Evolutionary conservation across 129 eudicot species (phyloP).

Genomic region (Erigeron canadensis): DNA sequence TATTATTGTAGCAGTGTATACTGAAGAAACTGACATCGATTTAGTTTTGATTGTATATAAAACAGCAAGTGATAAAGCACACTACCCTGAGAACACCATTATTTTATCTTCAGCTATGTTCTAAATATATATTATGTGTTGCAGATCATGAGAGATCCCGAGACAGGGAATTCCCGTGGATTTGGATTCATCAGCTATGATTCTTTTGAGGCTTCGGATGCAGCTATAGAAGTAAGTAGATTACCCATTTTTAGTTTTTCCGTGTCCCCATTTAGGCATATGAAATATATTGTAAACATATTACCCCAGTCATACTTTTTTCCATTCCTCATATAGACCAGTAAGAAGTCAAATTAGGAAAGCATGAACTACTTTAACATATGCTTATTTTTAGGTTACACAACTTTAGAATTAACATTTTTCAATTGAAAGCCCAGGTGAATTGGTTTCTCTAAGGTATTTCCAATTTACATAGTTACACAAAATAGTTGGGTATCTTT

Average conservation of each 20-base stretch:
- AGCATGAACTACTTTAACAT: background rate
- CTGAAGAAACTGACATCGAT: background rate
- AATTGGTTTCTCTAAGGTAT: too few relatives aligned
- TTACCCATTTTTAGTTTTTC: background rate
- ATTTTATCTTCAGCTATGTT: background rate
- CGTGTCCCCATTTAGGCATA: background rate
- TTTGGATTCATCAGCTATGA: slow-evolving; percentile 98
- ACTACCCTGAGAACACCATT: background rate
- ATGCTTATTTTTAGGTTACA: background rate
- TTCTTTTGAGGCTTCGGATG: slow-evolving; percentile 99
- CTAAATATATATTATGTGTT: background rate
- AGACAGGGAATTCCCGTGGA: slow-evolving; percentile 97
- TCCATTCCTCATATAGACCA: background rate
- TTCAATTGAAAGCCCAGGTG: background rate
- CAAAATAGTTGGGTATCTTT: too few relatives aligned
- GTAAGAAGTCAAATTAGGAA: background rate
- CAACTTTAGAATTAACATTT: too few relatives aligned
- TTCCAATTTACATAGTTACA: too few relatives aligned
- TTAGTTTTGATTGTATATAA: background rate
- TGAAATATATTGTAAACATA: background rate
- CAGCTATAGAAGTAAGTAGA: slow-evolving; percentile 82
- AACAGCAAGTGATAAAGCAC: background rate
- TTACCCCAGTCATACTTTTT: background rate
- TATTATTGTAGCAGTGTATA: background rate
- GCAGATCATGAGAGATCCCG: slow-evolving; percentile 99